phyloP scores from a whole-genome alignment of 2,329 filamentous ascomycete genomes.

The Sporothrix variecibatus region DNA sequence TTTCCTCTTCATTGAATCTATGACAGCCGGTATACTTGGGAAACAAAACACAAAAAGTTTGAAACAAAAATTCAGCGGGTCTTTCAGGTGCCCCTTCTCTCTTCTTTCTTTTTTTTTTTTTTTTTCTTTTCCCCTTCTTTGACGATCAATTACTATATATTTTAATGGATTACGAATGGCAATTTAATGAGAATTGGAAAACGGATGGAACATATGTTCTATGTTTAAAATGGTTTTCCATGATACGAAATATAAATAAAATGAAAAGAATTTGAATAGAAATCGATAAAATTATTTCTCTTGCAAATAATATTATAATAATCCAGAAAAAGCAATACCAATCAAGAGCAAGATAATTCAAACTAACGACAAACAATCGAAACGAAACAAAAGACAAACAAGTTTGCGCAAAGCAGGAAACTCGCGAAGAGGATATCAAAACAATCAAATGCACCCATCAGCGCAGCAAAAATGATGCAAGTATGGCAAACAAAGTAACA shows the following conservation, averaged over 20 bases:
- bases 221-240: not conserved
- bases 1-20: not conserved
- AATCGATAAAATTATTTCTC: not conserved
- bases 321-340: not conserved
- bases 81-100: not conserved
- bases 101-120: not conserved
- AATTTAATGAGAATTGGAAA: not conserved
- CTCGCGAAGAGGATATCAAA: too few species aligned
- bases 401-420: too few species aligned
- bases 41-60: conserved; percentile 1
- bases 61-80: not conserved
- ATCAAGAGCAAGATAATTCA: too few species aligned
- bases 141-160: not conserved
- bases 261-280: not conserved
- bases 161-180: not conserved
- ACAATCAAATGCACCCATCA: not conserved
- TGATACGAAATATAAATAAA: not conserved
- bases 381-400: not conserved
- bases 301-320: not conserved
- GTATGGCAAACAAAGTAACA: not conserved
- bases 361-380: not conserved
- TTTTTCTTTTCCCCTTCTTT: not conserved
- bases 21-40: conserved; percentile 1
- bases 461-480: not conserved
- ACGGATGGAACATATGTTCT: not conserved